These are phyloP conservation scores for Chamaecyparis obtusa DNA, from an alignment of 75 land plant genomes.

Conservation along the genomic window DNA sequence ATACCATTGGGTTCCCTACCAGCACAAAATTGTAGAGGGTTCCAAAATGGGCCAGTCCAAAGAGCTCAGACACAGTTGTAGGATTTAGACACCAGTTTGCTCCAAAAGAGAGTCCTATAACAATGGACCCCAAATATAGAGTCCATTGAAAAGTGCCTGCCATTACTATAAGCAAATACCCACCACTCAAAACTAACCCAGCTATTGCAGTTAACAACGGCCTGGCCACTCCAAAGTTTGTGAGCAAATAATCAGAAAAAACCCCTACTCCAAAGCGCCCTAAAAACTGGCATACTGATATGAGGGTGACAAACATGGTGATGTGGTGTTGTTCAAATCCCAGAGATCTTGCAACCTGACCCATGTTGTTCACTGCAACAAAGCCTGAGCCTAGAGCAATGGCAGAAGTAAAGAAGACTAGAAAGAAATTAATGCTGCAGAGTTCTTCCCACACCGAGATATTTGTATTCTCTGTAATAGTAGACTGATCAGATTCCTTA, in stretches of 20 bases:
- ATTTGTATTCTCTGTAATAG: too few relatives aligned
- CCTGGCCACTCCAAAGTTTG: slow-evolving; percentile 10
- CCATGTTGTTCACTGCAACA: too few relatives aligned
- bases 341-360: too few relatives aligned
- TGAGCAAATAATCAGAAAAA: slow-evolving; percentile 13
- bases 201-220: slow-evolving; percentile 15
- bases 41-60: slow-evolving; percentile 21
- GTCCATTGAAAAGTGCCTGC: slow-evolving; percentile 10
- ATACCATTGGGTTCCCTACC: slow-evolving; percentile 11
- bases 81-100: slow-evolving; percentile 17
- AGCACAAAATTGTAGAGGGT: slow-evolving; percentile 18
- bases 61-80: slow-evolving; percentile 27
- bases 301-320: slow-evolving; percentile 30
- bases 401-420: too few relatives aligned
- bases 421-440: too few relatives aligned
- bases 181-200: neutral
- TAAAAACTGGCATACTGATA: slow-evolving; percentile 32
- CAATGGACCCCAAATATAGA: slow-evolving; percentile 22
- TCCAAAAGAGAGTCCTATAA: slow-evolving; percentile 29
- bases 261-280: slow-evolving; percentile 27
- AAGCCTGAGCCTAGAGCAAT: too few relatives aligned
- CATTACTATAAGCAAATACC: slow-evolving; percentile 14
- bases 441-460: too few relatives aligned
- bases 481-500: too few relatives aligned
- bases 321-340: neutral